Conservation (phyloP, 345 rosid species). For the Boechera divaricarpa region DNA sequence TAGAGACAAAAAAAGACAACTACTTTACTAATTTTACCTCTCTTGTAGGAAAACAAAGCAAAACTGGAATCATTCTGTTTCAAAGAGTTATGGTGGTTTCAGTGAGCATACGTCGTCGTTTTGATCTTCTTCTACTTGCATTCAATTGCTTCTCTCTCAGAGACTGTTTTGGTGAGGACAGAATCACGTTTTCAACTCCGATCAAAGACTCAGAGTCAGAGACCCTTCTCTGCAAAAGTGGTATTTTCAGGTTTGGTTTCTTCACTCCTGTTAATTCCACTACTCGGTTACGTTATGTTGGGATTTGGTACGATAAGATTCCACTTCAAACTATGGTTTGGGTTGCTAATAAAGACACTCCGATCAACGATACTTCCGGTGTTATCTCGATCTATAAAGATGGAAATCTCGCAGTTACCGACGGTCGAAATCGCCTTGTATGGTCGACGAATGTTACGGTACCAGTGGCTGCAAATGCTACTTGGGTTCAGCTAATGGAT, state of each 20-base stretch:
- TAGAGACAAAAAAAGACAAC: slow-evolving; percentile 16
- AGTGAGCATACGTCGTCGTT: slow-evolving; percentile 13
- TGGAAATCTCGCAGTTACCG: slow-evolving; percentile 58
- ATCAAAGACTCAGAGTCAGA: slow-evolving; percentile 51
- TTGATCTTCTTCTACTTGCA: slow-evolving; percentile 30
- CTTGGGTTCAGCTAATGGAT: slow-evolving; percentile 53
- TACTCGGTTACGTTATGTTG: slow-evolving; percentile 50
- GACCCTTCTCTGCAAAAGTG: slow-evolving; percentile 44
- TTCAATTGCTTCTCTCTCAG: slow-evolving; percentile 16
- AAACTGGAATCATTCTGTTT: background rate
- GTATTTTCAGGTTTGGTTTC: slow-evolving; percentile 58
- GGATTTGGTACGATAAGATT: slow-evolving; percentile 56
- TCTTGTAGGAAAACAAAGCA: background rate
- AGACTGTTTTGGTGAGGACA: slow-evolving; percentile 41
- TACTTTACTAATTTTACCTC: slow-evolving; percentile 11
- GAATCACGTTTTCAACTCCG: slow-evolving; percentile 43
- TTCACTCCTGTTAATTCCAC: slow-evolving; percentile 56
- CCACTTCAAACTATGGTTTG: slow-evolving; percentile 47
- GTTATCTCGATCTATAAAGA: slow-evolving; percentile 47
- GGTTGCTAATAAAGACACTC: slow-evolving; percentile 64
- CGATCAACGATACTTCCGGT: slow-evolving; percentile 54
- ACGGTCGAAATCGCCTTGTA: slow-evolving; percentile 44
- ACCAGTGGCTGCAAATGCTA: slow-evolving; percentile 29
- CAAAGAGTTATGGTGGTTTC: slow-evolving; percentile 16
- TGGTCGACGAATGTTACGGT: slow-evolving; percentile 63